phyloP scores from a whole-genome alignment of 495 filamentous ascomycete genomes.

The Hypoxylon fuscum region DNA sequence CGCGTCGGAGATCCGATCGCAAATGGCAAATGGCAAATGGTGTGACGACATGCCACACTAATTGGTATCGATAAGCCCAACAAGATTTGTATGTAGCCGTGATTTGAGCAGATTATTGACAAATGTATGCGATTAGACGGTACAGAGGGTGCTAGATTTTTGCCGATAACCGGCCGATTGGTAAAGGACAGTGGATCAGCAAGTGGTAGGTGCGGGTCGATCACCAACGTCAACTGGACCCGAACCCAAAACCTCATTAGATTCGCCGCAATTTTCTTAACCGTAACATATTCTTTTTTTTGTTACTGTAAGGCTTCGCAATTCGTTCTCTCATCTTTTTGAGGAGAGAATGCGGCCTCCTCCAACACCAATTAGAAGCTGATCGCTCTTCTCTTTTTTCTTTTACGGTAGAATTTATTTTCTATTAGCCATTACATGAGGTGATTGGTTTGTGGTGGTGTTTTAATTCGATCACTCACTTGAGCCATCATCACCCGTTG shows the following conservation, averaged over 20 bases:
- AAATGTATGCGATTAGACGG: constrained; percentile 9
- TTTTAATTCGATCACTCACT: neutral
- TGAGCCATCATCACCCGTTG: constrained; percentile 1
- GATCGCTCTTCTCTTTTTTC: constrained; percentile 25
- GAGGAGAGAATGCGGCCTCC: constrained; percentile 37
- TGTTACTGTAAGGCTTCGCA: constrained; percentile 5
- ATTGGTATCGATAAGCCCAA: neutral
- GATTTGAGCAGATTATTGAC: constrained; percentile 28
- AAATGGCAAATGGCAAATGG: no score
- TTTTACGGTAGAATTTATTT: constrained; percentile 5
- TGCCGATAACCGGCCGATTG: constrained; percentile 36
- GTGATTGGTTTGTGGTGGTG: constrained; percentile 18
- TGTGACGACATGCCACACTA: no score
- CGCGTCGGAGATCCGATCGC: no score
- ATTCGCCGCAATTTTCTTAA: constrained; percentile 37
- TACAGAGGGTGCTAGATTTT: constrained; percentile 27
- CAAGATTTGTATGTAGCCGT: neutral
- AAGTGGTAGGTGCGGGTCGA: constrained; percentile 13
- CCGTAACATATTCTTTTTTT: no score
- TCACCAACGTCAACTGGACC: constrained; percentile 24
- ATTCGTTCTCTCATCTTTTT: no score
- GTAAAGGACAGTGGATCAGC: constrained; percentile 8
- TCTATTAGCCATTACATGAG: constrained; percentile 1
- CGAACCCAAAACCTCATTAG: constrained; percentile 14
- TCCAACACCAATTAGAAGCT: constrained; percentile 33